These are phyloP conservation scores for Apiospora saccharicola DNA, from an alignment of 2,329 filamentous ascomycete species.

Conservation along the genomic window DNA sequence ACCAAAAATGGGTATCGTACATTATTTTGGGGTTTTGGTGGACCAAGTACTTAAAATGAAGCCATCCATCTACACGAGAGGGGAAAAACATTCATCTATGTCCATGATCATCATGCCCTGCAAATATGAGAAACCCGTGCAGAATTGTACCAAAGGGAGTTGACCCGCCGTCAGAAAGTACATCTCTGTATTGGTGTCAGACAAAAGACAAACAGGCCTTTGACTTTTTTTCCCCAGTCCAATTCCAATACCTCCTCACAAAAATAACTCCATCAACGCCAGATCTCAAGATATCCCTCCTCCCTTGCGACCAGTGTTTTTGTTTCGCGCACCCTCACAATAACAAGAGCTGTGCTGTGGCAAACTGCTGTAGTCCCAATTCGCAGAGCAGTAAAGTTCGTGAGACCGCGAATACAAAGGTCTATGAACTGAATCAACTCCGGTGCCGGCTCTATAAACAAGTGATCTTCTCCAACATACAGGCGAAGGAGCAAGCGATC, in stretches of 20 bases:
- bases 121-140: not conserved
- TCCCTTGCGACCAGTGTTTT: not conserved
- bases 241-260: not conserved
- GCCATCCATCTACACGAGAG: not conserved
- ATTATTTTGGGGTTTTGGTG: constrained; percentile 4
- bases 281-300: not conserved
- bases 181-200: not conserved
- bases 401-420: not conserved
- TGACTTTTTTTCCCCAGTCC: not conserved
- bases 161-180: not conserved
- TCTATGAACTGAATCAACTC: constrained; percentile 9
- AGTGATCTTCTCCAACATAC: not conserved
- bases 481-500: not conserved
- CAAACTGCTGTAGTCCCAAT: not conserved
- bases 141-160: not conserved
- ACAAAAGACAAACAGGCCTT: not conserved
- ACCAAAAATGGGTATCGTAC: constrained; percentile 19
- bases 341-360: not conserved
- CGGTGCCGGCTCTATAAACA: constrained; percentile 5
- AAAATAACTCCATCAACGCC: constrained; percentile 9
- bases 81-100: constrained; percentile 3
- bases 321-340: not conserved
- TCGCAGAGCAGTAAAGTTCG: not conserved
- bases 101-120: constrained; percentile 17
- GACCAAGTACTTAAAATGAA: not conserved